A percentile compares a stretch with the other conserved stretches of the same genome.
phyloP scores from a whole-genome alignment of 73 alveolate genomes.

The Paramecium tetraurelia region DNA sequence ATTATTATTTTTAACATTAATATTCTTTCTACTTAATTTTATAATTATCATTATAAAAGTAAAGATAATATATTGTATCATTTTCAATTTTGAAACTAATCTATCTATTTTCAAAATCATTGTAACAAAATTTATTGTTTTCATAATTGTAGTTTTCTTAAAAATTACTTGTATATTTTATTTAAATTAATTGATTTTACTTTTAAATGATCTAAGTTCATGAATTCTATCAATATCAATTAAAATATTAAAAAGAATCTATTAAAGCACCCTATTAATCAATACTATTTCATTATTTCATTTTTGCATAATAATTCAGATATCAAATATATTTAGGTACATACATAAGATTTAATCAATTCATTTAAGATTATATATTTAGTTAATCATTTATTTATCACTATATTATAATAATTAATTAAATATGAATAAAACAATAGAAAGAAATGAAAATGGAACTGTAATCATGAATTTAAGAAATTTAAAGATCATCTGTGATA shows the following conservation, averaged over 20 bases:
- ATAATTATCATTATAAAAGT: background rate
- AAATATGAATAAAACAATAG: constrained; percentile 37
- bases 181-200: no score
- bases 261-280: no score
- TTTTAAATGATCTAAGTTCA: no score
- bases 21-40: background rate
- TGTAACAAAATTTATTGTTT: no score
- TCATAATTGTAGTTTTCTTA: background rate
- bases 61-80: background rate
- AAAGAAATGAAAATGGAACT: constrained; percentile 55
- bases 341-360: no score
- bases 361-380: background rate
- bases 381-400: background rate
- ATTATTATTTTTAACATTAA: background rate
- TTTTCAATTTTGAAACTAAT: background rate
- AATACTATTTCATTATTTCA: background rate
- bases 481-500: constrained; percentile 48
- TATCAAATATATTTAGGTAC: no score
- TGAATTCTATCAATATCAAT: no score
- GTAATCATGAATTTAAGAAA: constrained; percentile 50
- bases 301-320: no score
- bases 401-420: background rate
- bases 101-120: no score
- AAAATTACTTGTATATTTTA: no score
- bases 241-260: no score